Evolutionary conservation across 1,284 basidiomycete genomes (phyloP), one percentile per base, ranked within the genome.

Genomic region (Ceratobasidium sp.): DNA sequence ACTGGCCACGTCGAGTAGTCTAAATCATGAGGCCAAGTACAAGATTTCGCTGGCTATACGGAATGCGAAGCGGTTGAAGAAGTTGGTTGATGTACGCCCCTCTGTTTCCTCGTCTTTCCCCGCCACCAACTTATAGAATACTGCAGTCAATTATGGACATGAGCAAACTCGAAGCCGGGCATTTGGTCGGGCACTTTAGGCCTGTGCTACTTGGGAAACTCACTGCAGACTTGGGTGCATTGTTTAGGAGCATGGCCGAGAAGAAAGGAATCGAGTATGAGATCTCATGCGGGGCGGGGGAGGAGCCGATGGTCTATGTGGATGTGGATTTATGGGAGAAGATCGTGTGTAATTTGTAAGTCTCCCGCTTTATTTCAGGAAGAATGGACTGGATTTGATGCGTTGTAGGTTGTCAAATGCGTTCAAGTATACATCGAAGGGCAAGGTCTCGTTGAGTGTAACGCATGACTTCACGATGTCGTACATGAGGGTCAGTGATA

Each of bases 281-380:
- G n/a, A 79, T 83, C 5, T 77, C 78, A 3, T 81, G 77, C 70
- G 80, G 81, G 52, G 67, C 67, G 14, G 62, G 35, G 0, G 76
- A 81, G 33, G 73, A 77, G 23, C 70, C 77, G n/a, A 27, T 78
- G n/a, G 78, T 78, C 38, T 83, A 81, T 67, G 80, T 84, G 16
- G 82, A 83, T 5, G 71, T 79, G 60, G 83, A 82, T 65, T 79
- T 78, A 1, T 84, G 83, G 83, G 83, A 84, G 65, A 84, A 84
- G 80, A 82, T 84, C 35, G 76, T 84, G 3, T 76, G 46, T 65
- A 78, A 77, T 54, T 65, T 69, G 73, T 76, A 44, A 18, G 73
- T 46, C 10, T 20, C 2, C 20, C 6, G n/a, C 8, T 52, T 14
- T 14, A 4, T 66, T 20, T 33, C 33, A 8, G 73, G 41, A 4